A percentile compares a stretch with the other conserved stretches of the same genome.
Conservation (phyloP, 345 rosid genomes). For the Cardamine occulta region DNA sequence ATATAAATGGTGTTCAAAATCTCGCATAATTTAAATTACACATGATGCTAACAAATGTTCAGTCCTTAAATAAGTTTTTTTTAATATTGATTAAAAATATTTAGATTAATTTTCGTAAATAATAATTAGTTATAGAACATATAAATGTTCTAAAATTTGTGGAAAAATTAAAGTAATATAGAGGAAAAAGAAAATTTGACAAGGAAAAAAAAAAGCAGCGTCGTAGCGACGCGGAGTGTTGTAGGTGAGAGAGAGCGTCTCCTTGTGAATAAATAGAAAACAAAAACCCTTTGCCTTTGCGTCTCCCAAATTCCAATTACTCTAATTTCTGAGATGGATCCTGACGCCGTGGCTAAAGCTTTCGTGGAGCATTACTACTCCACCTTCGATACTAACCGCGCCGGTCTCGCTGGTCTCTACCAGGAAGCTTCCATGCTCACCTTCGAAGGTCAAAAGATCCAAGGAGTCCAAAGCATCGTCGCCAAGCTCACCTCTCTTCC, state of each 20-base stretch:
- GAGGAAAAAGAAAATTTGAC: background rate
- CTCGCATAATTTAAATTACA: no score
- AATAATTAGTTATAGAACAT: no score
- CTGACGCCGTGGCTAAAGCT: slow-evolving; percentile 77
- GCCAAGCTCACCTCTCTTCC: slow-evolving; percentile 83
- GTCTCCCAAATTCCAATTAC: no score
- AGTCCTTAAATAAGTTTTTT: no score
- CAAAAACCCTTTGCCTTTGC: slow-evolving; percentile 9
- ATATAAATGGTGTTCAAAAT: no score
- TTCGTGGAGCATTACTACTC: slow-evolving; percentile 92
- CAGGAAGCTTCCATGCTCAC: slow-evolving; percentile 90
- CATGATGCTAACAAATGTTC: no score
- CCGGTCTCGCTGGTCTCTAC: slow-evolving; percentile 65
- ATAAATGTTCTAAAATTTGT: background rate
- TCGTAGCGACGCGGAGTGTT: slow-evolving; percentile 35
- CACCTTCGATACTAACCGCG: slow-evolving; percentile 78
- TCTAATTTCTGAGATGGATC: slow-evolving; percentile 65
- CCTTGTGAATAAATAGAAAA: slow-evolving; percentile 11
- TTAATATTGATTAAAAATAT: no score
- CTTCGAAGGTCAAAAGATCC: slow-evolving; percentile 95
- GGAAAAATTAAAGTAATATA: background rate
- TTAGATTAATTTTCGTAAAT: no score
- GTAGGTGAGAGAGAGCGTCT: background rate
- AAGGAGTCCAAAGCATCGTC: slow-evolving; percentile 76
- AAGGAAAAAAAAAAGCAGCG: slow-evolving; percentile 23